Evolutionary conservation across 1,284 basidiomycete species (phyloP).

Genomic region (Puccinia hordei): DNA sequence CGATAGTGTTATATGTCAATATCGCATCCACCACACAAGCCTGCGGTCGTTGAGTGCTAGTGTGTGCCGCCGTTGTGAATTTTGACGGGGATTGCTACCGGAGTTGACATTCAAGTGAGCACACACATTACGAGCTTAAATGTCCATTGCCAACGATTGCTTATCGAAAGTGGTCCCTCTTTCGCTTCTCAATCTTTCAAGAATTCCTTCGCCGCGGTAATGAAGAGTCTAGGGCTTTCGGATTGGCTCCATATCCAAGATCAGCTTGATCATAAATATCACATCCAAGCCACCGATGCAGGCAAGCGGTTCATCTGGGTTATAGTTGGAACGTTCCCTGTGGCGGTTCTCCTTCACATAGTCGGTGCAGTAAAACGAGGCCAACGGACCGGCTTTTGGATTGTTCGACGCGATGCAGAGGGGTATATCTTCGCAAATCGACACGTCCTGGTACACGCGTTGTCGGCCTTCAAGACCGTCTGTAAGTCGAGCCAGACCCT

Average conservation of each 20-base stretch:
- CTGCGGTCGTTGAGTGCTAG: too few species aligned
- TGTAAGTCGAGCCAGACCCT: background rate
- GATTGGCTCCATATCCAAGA: background rate
- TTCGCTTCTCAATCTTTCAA: background rate
- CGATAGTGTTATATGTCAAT: too few species aligned
- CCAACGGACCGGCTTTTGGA: constrained; percentile 7
- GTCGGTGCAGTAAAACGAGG: background rate
- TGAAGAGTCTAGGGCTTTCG: background rate
- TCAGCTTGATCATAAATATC: background rate
- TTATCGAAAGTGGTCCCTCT: background rate
- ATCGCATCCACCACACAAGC: too few species aligned
- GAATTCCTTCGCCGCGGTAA: background rate
- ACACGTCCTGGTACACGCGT: background rate
- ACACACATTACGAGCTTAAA: too few species aligned
- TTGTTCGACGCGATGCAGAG: constrained; percentile 4
- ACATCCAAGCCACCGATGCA: background rate
- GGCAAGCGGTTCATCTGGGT: background rate
- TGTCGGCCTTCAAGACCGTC: constrained; percentile 3
- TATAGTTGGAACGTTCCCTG: background rate
- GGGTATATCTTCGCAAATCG: background rate
- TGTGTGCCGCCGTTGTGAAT: too few species aligned
- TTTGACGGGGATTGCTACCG: too few species aligned
- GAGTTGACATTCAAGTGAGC: too few species aligned
- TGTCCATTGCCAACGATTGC: too few species aligned
- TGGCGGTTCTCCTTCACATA: background rate